These are phyloP conservation scores for Asterionellopsis glacialis DNA, from an alignment of 108 stramenopile species.

Conservation along the genomic window DNA sequence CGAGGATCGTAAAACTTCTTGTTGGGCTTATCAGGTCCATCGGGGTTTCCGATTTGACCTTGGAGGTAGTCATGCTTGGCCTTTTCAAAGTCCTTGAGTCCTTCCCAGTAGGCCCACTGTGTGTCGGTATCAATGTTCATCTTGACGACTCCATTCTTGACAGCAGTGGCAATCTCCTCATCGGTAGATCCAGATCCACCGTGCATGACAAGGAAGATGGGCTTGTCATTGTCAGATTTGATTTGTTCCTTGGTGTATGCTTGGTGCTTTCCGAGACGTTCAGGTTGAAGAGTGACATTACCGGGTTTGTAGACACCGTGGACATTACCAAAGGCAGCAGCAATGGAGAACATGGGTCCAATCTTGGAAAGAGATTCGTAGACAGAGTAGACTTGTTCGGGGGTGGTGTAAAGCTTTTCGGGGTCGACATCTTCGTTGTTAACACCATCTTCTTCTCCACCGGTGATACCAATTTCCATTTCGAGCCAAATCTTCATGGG, in stretches of 20 bases:
- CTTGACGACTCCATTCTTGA: constrained; percentile 90
- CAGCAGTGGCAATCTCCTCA: constrained; percentile 88
- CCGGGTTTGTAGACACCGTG: constrained; percentile 98
- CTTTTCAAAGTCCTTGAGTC: constrained; percentile 74
- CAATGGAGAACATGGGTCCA: constrained; percentile 89
- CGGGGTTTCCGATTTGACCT: constrained; percentile 96
- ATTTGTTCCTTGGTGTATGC: constrained; percentile 80
- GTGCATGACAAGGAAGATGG: constrained; percentile 96
- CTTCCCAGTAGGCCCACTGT: constrained; percentile 97
- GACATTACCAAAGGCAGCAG: constrained; percentile 96
- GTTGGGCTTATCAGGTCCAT: constrained; percentile 95
- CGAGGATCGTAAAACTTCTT: constrained; percentile 99
- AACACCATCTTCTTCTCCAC: constrained; percentile 98
- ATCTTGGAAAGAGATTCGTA: constrained; percentile 87
- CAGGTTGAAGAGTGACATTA: constrained; percentile 89
- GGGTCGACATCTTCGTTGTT: constrained; percentile 94
- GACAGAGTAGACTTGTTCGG: constrained; percentile 89
- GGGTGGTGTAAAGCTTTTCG: constrained; percentile 95
- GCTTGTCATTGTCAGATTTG: constrained; percentile 49
- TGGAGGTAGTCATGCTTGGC: constrained; percentile 85
- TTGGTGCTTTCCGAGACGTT: constrained; percentile 83
- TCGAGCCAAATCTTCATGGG: constrained; percentile 96
- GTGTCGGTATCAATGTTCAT: constrained; percentile 99
- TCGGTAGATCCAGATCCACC: constrained; percentile 95
- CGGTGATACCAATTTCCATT: constrained; percentile 98